phyloP scores from a whole-genome alignment of 129 eudicot species.

The Helichrysum umbraculigerum region DNA sequence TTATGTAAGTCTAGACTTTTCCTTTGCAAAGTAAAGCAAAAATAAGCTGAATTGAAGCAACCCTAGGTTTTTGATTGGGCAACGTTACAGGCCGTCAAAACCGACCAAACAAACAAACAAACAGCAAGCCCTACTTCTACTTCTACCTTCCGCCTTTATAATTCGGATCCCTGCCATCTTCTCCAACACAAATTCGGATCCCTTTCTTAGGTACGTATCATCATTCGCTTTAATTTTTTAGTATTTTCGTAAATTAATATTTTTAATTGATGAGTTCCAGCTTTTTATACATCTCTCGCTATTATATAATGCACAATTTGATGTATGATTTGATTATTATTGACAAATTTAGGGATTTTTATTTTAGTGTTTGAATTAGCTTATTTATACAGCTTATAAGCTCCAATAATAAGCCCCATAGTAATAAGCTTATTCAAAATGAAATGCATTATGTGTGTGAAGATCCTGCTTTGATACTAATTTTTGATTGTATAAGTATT shows the following conservation, averaged over 20 bases:
- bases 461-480: too few species aligned
- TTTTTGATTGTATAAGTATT: too few species aligned
- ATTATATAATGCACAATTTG: not conserved
- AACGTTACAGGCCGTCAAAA: constrained; percentile 28
- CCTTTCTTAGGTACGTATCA: constrained; percentile 23
- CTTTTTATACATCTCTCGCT: constrained; percentile 22
- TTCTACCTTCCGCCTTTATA: not conserved
- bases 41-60: not conserved
- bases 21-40: too few species aligned
- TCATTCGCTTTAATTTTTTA: not conserved
- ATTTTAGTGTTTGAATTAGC: not conserved
- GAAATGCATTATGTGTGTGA: too few species aligned
- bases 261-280: not conserved
- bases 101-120: constrained; percentile 27
- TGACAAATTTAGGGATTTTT: not conserved
- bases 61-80: constrained; percentile 26
- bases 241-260: not conserved
- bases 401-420: too few species aligned
- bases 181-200: constrained; percentile 16
- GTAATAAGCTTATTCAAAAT: too few species aligned
- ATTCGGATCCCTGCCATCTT: not conserved
- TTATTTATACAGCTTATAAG: too few species aligned
- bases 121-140: constrained; percentile 27
- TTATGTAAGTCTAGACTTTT: too few species aligned
- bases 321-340: not conserved